Conservation (phyloP, 2,329 filamentous ascomycete species). For the Apiospora koreana region DNA sequence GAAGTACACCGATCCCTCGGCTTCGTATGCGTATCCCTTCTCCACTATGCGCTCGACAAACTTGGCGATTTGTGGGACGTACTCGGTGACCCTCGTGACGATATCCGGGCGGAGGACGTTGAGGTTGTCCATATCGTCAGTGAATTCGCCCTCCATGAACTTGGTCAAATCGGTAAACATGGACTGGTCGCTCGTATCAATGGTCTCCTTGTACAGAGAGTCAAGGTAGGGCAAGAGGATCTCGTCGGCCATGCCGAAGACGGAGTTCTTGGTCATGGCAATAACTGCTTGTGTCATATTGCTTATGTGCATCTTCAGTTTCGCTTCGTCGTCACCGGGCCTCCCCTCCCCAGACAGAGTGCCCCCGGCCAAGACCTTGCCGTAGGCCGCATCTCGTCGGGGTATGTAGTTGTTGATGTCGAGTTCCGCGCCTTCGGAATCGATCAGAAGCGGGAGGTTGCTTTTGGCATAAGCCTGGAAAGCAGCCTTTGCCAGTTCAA, state of each 20-base stretch:
- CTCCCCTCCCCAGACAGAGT: conserved; percentile 58
- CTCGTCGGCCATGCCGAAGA: conserved; percentile 60
- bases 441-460: conserved; percentile 54
- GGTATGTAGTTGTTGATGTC: conserved; percentile 51
- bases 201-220: conserved; percentile 60
- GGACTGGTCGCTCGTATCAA: conserved; percentile 62
- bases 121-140: conserved; percentile 81
- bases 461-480: conserved; percentile 57
- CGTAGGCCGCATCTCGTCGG: conserved; percentile 54
- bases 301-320: conserved; percentile 86
- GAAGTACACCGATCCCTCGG: conserved; percentile 89
- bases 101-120: conserved; percentile 84
- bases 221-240: conserved; percentile 85
- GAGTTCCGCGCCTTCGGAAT: conserved; percentile 42
- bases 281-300: conserved; percentile 55
- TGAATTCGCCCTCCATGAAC: conserved; percentile 85
- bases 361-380: conserved; percentile 54
- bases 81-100: conserved; percentile 89
- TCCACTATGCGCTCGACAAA: conserved; percentile 83
- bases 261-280: conserved; percentile 48
- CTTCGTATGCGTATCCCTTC: conserved; percentile 83
- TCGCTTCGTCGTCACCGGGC: conserved; percentile 78
- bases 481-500: conserved; percentile 50
- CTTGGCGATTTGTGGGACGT: conserved; percentile 80
- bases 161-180: conserved; percentile 88